Conservation (phyloP, 1,284 basidiomycete genomes). For the Leccinum angustisporum region DNA sequence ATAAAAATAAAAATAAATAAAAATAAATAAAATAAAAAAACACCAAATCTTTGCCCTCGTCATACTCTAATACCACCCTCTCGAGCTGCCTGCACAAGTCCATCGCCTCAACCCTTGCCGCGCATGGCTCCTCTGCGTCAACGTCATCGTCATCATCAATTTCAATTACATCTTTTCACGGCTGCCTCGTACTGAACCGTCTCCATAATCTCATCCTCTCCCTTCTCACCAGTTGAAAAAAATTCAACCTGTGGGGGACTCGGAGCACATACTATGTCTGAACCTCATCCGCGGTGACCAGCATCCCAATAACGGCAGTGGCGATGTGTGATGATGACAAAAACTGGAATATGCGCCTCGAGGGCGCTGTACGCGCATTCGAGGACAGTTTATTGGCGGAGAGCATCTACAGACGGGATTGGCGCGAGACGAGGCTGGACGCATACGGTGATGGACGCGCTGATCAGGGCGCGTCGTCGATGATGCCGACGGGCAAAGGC, state of each 20-base stretch:
- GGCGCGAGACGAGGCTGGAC: slow-evolving; percentile 61
- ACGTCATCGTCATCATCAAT: background rate
- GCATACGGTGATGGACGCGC: slow-evolving; percentile 20
- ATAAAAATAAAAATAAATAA: too few relatives aligned
- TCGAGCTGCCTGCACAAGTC: background rate
- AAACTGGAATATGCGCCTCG: slow-evolving; percentile 34
- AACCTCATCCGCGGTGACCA: background rate
- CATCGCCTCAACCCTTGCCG: background rate
- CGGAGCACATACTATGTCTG: too few relatives aligned
- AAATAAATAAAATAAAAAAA: too few relatives aligned
- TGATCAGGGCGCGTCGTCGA: background rate
- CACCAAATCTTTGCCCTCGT: background rate
- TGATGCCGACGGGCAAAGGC: slow-evolving; percentile 19
- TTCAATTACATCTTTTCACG: background rate
- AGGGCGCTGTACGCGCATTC: slow-evolving; percentile 53
- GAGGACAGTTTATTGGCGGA: slow-evolving; percentile 65
- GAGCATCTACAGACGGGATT: slow-evolving; percentile 68
- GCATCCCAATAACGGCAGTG: background rate
- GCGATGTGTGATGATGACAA: background rate
- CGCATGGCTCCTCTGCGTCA: background rate
- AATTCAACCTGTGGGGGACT: too few relatives aligned
- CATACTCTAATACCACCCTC: background rate
- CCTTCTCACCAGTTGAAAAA: background rate
- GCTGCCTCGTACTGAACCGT: background rate
- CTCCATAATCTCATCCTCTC: background rate